phyloP scores from a whole-genome alignment of 1,284 basidiomycete species.

The Microbotryum saponariae region DNA sequence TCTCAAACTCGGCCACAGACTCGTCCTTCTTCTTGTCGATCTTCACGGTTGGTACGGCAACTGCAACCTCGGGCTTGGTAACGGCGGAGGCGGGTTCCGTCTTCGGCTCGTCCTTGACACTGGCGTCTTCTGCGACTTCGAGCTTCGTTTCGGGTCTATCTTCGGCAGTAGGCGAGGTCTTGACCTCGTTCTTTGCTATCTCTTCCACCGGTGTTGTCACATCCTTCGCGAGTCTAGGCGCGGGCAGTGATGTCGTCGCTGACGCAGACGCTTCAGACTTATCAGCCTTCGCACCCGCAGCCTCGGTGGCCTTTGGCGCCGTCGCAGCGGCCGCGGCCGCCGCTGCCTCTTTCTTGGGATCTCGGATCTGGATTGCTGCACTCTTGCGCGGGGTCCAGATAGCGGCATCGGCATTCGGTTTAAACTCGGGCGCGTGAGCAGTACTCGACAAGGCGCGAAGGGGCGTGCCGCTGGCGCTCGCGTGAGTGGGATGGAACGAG shows the following conservation, averaged over 20 bases:
- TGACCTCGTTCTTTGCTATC: slow-evolving; percentile 4
- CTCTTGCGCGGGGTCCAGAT: slow-evolving; percentile 24
- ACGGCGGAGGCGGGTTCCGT: slow-evolving; percentile 28
- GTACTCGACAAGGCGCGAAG: slow-evolving; percentile 11
- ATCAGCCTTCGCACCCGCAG: slow-evolving; percentile 8
- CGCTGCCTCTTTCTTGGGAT: slow-evolving; percentile 25
- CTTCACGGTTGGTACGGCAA: not conserved
- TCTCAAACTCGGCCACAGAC: slow-evolving; percentile 30
- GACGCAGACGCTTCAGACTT: slow-evolving; percentile 3
- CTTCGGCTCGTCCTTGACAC: slow-evolving; percentile 15
- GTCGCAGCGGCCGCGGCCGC: not conserved
- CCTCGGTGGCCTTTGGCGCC: slow-evolving; percentile 19
- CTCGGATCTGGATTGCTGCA: slow-evolving; percentile 33
- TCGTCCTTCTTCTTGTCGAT: slow-evolving; percentile 33
- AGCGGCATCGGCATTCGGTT: slow-evolving; percentile 15
- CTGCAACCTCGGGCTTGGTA: slow-evolving; percentile 21
- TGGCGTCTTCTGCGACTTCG: slow-evolving; percentile 44
- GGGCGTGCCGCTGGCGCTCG: slow-evolving; percentile 13
- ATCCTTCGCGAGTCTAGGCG: not conserved
- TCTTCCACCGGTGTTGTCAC: slow-evolving; percentile 39
- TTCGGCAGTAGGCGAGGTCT: not conserved
- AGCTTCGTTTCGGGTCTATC: slow-evolving; percentile 21
- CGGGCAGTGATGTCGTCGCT: not conserved
- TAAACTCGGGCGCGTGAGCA: slow-evolving; percentile 23
- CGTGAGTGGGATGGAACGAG: slow-evolving; percentile 5